Percentiles rank a stretch among this genome's conserved stretches.
Conservation (phyloP, 2,329 filamentous ascomycete species). For the Aspergillus viridinutans region DNA sequence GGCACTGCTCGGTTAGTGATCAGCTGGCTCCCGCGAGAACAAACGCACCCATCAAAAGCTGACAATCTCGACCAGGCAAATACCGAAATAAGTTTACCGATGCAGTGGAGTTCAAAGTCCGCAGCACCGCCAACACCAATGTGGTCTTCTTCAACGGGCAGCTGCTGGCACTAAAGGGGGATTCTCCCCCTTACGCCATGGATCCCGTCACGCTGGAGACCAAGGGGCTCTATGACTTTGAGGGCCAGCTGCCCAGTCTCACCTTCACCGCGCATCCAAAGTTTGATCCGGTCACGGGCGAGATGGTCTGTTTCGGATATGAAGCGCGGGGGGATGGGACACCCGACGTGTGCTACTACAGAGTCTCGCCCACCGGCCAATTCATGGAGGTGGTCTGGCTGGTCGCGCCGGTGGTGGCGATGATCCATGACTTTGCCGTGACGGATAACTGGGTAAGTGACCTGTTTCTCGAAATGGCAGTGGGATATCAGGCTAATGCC, state of each 20-base stretch:
- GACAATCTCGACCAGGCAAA: constrained; percentile 21
- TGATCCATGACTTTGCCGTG: constrained; percentile 44
- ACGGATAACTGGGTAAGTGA: constrained; percentile 36
- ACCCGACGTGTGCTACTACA: constrained; percentile 37
- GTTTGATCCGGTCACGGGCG: constrained; percentile 47
- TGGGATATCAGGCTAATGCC: not conserved
- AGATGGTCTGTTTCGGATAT: constrained; percentile 51
- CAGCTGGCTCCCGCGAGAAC: too few relatives aligned
- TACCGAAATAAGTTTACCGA: constrained; percentile 42
- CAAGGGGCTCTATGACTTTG: constrained; percentile 48
- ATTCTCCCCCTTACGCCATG: constrained; percentile 50
- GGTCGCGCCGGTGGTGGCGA: constrained; percentile 31
- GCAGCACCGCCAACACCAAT: constrained; percentile 53
- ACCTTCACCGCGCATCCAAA: constrained; percentile 53
- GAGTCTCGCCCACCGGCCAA: constrained; percentile 18
- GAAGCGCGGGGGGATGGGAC: constrained; percentile 41
- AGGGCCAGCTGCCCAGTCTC: constrained; percentile 44
- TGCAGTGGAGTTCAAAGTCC: constrained; percentile 30
- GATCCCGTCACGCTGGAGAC: constrained; percentile 48
- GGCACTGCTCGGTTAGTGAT: constrained; percentile 21
- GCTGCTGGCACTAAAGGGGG: constrained; percentile 46
- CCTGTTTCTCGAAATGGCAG: not conserved
- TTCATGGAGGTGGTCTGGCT: constrained; percentile 33
- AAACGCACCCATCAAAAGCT: too few relatives aligned
- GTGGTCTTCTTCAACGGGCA: constrained; percentile 56